Percentiles rank a stretch among this genome's conserved stretches.
These are phyloP conservation scores for Alternaria sp. DNA, from an alignment of 2,329 filamentous ascomycete genomes.

Conservation along the genomic window DNA sequence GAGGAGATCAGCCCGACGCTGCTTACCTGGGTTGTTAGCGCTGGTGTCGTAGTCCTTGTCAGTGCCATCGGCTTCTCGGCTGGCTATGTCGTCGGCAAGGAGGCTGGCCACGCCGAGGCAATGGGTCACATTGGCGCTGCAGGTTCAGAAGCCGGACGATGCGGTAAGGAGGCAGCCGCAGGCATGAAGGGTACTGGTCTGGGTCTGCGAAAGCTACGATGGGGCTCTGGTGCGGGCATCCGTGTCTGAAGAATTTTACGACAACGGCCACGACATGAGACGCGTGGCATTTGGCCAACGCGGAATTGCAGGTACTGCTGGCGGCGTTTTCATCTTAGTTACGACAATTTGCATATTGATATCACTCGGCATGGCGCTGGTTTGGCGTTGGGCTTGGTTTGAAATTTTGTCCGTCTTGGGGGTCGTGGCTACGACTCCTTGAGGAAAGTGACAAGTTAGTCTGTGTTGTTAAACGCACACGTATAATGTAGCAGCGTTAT, in stretches of 20 bases:
- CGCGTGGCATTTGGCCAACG: constrained; percentile 6
- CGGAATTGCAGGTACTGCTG: constrained; percentile 2
- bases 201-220: constrained; percentile 45
- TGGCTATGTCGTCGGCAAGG: constrained; percentile 68
- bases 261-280: not conserved
- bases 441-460: not conserved
- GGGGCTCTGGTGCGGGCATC: constrained; percentile 41
- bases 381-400: constrained; percentile 8
- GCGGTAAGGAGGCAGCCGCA: constrained; percentile 45
- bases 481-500: not conserved
- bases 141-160: constrained; percentile 43
- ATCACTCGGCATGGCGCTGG: constrained; percentile 10
- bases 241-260: constrained; percentile 19
- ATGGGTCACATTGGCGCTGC: constrained; percentile 44
- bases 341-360: constrained; percentile 2
- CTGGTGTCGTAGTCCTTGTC: constrained; percentile 70
- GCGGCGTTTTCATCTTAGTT: not conserved
- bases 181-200: constrained; percentile 39
- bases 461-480: constrained; percentile 1
- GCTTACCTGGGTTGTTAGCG: constrained; percentile 71
- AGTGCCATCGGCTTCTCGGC: constrained; percentile 71
- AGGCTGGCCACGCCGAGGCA: constrained; percentile 64
- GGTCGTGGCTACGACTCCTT: constrained; percentile 4
- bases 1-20: constrained; percentile 65
- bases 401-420: not conserved